These are phyloP conservation scores for Daldinia concentrica DNA, from an alignment of 495 filamentous ascomycete species.

Conservation along the genomic window DNA sequence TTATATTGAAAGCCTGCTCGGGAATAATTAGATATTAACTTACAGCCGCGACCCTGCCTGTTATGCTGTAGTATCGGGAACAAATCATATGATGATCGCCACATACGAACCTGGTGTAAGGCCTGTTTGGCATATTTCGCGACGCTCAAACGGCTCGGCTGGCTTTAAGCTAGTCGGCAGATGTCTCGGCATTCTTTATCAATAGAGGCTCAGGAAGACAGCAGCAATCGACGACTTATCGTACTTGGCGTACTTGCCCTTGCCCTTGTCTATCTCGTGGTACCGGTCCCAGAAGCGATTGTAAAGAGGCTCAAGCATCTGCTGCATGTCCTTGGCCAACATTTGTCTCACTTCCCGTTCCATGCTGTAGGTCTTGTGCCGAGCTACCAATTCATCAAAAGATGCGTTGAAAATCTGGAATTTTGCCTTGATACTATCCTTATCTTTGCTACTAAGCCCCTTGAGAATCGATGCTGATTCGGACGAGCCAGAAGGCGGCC, in stretches of 20 bases:
- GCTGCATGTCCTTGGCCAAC: slow-evolving; percentile 83
- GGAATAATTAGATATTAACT: slow-evolving; percentile 40
- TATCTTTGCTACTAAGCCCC: slow-evolving; percentile 83
- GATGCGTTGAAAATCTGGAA: slow-evolving; percentile 86
- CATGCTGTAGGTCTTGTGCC: slow-evolving; percentile 82
- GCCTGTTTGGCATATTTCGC: slow-evolving; percentile 22
- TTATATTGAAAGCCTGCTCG: slow-evolving; percentile 22
- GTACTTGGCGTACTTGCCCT: slow-evolving; percentile 97
- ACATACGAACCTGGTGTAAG: slow-evolving; percentile 16
- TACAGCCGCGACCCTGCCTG: slow-evolving; percentile 31
- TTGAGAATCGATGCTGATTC: slow-evolving; percentile 83
- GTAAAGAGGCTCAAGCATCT: slow-evolving; percentile 93
- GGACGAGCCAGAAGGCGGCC: slow-evolving; percentile 73
- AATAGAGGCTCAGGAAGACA: slow-evolving; percentile 62
- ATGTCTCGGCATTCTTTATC: slow-evolving; percentile 33
- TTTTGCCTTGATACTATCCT: slow-evolving; percentile 95
- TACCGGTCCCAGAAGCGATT: slow-evolving; percentile 96
- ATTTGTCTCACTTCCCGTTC: slow-evolving; percentile 85
- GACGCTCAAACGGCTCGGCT: slow-evolving; percentile 24
- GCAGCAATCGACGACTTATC: slow-evolving; percentile 76
- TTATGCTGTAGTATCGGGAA: slow-evolving; percentile 31
- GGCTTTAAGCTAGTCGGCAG: slow-evolving; percentile 29
- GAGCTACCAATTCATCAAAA: slow-evolving; percentile 86
- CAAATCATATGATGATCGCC: slow-evolving; percentile 42
- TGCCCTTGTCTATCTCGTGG: slow-evolving; percentile 96